phyloP scores from a whole-genome alignment of 352 stramenopile species.

The Phytophthora quininea region DNA sequence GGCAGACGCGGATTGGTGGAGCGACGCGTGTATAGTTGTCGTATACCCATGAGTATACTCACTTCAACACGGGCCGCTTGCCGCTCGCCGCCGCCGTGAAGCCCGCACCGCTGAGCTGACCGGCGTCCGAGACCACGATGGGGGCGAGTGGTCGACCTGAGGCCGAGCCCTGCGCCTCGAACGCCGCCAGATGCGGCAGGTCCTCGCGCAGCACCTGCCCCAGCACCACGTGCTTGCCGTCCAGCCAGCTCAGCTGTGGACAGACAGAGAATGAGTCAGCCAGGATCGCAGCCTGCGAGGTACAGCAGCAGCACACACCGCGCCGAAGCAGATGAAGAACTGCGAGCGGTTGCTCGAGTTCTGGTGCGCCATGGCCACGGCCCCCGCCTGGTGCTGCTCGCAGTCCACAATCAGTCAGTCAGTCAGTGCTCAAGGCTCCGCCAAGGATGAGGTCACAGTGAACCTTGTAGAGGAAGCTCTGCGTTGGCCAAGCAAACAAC shows the following conservation, averaged over 20 bases:
- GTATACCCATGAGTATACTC: not conserved
- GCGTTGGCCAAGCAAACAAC: not conserved
- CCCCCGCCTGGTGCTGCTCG: constrained; percentile 84
- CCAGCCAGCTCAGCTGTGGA: constrained; percentile 80
- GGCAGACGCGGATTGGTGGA: constrained; percentile 58
- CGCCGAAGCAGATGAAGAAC: constrained; percentile 98
- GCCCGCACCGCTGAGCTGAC: constrained; percentile 55
- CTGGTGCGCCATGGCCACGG: constrained; percentile 98
- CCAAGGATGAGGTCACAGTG: not conserved
- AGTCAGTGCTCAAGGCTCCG: not conserved
- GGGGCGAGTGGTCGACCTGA: constrained; percentile 55
- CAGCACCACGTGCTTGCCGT: constrained; percentile 99
- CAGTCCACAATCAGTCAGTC: not conserved
- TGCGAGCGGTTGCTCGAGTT: constrained; percentile 97
- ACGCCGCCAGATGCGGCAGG: constrained; percentile 51
- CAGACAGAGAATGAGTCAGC: not conserved
- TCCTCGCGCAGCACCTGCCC: constrained; percentile 92
- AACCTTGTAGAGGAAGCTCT: constrained; percentile 88
- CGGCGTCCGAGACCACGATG: constrained; percentile 64
- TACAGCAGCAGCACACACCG: constrained; percentile 28
- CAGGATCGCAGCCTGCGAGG: not conserved
- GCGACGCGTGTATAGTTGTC: not conserved
- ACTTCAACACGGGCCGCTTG: not conserved
- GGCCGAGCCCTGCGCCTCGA: constrained; percentile 53
- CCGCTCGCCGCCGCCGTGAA: constrained; percentile 23